Evolutionary conservation across 73 alveolate genomes (phyloP).

Genomic region (Paramecium tetraurelia): DNA sequence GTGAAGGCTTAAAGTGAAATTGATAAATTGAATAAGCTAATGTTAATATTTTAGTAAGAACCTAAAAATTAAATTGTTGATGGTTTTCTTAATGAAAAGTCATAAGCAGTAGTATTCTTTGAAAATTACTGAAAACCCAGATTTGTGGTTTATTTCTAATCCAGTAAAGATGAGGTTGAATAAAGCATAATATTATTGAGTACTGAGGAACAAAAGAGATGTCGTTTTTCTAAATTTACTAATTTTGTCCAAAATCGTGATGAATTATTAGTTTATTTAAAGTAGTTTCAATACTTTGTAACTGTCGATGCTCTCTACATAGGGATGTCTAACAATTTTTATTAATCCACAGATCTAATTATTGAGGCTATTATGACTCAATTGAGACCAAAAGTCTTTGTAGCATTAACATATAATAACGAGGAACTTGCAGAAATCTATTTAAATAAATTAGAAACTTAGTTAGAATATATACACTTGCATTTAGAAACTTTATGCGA

Average conservation of each 20-base stretch:
- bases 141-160: slow-evolving; percentile 11
- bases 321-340: slow-evolving; percentile 9
- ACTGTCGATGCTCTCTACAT: slow-evolving; percentile 38
- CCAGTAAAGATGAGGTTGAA: slow-evolving; percentile 32
- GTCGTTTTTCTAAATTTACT: neutral
- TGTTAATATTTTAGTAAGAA: neutral
- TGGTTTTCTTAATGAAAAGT: neutral
- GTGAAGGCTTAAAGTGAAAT: neutral
- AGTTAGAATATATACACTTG: too few relatives aligned
- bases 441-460: too few relatives aligned
- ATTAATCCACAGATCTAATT: neutral
- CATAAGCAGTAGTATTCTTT: neutral
- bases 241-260: neutral
- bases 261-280: neutral
- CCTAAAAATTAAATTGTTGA: neutral
- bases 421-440: slow-evolving; percentile 8
- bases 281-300: slow-evolving; percentile 1
- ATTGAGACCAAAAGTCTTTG: neutral
- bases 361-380: neutral
- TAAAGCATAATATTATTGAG: neutral
- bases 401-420: slow-evolving; percentile 16
- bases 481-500: too few relatives aligned
- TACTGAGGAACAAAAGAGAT: neutral
- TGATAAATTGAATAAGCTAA: neutral
- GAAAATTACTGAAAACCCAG: slow-evolving; percentile 23